Evolutionary conservation across 495 filamentous ascomycete genomes (phyloP).

Genomic region (Hyaloscypha hepaticicola): DNA sequence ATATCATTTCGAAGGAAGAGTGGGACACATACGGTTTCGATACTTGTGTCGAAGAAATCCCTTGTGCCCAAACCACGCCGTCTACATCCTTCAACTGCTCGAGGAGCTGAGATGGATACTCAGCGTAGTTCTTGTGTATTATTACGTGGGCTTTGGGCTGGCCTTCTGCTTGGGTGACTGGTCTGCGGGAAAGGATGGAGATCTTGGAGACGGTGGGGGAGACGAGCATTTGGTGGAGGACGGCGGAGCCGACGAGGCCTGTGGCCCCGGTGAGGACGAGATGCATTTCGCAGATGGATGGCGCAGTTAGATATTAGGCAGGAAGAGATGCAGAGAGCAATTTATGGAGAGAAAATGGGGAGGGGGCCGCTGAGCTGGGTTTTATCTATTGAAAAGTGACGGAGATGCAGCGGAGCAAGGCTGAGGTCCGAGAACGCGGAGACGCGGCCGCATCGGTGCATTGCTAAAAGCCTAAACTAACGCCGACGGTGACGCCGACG

Average conservation of each 20-base stretch:
- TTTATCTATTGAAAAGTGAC: background rate
- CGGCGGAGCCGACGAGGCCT: slow-evolving; percentile 65
- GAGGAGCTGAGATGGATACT: slow-evolving; percentile 53
- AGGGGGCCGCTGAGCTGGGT: background rate
- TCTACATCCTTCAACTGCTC: slow-evolving; percentile 60
- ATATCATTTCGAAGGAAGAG: background rate
- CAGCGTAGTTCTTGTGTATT: slow-evolving; percentile 61
- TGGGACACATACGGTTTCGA: slow-evolving; percentile 51
- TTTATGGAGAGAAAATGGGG: background rate
- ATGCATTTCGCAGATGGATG: slow-evolving; percentile 49
- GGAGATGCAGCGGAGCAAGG: background rate
- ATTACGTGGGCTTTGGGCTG: slow-evolving; percentile 60
- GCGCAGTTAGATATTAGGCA: background rate
- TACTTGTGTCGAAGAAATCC: slow-evolving; percentile 58
- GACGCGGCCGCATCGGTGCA: background rate
- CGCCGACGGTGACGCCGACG: too few relatives aligned
- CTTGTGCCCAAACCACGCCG: slow-evolving; percentile 71
- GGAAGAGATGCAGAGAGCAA: background rate
- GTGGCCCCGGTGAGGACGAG: slow-evolving; percentile 75
- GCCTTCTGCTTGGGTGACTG: slow-evolving; percentile 63
- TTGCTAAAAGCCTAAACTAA: background rate
- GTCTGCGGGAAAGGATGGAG: slow-evolving; percentile 63
- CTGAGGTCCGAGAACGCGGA: background rate
- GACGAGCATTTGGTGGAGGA: slow-evolving; percentile 62
- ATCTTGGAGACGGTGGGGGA: slow-evolving; percentile 56